phyloP scores from a whole-genome alignment of 306 rosid species.

The Spatholobus suberectus region DNA sequence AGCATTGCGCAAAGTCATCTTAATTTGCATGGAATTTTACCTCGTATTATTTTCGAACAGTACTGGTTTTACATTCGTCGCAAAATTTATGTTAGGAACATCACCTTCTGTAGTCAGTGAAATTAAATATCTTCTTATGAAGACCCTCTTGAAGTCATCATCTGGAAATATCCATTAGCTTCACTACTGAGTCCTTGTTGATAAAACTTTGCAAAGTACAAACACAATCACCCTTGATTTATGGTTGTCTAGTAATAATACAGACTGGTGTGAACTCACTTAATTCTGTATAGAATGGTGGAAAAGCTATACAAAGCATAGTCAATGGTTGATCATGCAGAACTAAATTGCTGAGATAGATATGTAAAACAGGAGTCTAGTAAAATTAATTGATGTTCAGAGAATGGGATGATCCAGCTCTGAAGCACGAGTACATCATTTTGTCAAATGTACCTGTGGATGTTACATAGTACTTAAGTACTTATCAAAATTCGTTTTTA shows the following conservation, averaged over 20 bases:
- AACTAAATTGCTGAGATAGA: background rate
- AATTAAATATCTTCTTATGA: background rate
- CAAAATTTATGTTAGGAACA: background rate
- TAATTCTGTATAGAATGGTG: background rate
- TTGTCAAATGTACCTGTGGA: background rate
- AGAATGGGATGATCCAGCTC: background rate
- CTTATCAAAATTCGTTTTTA: too few relatives aligned
- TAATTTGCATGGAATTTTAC: background rate
- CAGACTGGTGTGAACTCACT: background rate
- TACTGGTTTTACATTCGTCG: background rate
- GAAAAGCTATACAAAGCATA: background rate
- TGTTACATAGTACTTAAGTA: too few relatives aligned
- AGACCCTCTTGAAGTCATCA: background rate
- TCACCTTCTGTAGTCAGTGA: background rate
- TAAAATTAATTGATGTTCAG: background rate
- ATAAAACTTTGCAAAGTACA: background rate
- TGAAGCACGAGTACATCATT: background rate
- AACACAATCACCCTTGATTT: background rate
- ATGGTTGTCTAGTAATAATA: background rate
- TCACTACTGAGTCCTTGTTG: background rate
- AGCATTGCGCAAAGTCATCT: background rate
- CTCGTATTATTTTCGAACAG: background rate
- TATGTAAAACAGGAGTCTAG: background rate
- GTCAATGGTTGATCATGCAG: background rate
- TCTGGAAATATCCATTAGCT: background rate